Conservation (phyloP, 1,139 yeast genomes). For the Blastobotrys raffinosifermentans region DNA sequence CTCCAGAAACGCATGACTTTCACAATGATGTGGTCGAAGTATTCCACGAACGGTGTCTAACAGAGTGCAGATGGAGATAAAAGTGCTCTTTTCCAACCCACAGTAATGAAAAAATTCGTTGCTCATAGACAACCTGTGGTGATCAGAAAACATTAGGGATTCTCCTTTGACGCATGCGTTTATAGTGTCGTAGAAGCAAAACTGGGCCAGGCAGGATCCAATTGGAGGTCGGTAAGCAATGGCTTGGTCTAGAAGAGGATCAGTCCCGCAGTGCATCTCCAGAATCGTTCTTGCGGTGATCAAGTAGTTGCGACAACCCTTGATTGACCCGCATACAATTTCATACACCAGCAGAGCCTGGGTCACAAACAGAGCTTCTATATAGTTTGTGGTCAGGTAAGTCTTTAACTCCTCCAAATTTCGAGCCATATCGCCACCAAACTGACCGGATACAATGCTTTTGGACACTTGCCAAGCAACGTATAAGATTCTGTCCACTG, state of each 20-base stretch:
- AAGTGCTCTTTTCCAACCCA: slow-evolving; percentile 1
- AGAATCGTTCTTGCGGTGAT: slow-evolving; percentile 19
- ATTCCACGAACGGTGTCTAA: too few species aligned
- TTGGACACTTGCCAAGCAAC: background rate
- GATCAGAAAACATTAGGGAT: slow-evolving; percentile 19
- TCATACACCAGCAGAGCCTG: slow-evolving; percentile 21
- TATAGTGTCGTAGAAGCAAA: slow-evolving; percentile 22
- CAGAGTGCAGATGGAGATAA: too few species aligned
- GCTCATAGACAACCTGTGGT: slow-evolving; percentile 21
- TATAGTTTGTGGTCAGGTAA: slow-evolving; percentile 15
- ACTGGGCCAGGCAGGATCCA: slow-evolving; percentile 19
- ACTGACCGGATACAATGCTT: background rate
- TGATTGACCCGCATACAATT: slow-evolving; percentile 21
- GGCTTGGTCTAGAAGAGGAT: slow-evolving; percentile 10
- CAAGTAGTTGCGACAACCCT: slow-evolving; percentile 19
- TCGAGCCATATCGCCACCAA: background rate
- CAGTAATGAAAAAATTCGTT: slow-evolving; percentile 14
- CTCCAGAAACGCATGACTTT: too few species aligned
- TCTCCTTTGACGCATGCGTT: slow-evolving; percentile 8
- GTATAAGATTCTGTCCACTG: background rate
- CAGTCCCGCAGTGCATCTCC: slow-evolving; percentile 18
- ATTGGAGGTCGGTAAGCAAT: slow-evolving; percentile 18
- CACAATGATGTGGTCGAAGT: too few species aligned
- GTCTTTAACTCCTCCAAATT: slow-evolving; percentile 18
- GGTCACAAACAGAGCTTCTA: slow-evolving; percentile 21